phyloP scores from a whole-genome alignment of 2,329 filamentous ascomycete species.

The Ascochyta pisi region DNA sequence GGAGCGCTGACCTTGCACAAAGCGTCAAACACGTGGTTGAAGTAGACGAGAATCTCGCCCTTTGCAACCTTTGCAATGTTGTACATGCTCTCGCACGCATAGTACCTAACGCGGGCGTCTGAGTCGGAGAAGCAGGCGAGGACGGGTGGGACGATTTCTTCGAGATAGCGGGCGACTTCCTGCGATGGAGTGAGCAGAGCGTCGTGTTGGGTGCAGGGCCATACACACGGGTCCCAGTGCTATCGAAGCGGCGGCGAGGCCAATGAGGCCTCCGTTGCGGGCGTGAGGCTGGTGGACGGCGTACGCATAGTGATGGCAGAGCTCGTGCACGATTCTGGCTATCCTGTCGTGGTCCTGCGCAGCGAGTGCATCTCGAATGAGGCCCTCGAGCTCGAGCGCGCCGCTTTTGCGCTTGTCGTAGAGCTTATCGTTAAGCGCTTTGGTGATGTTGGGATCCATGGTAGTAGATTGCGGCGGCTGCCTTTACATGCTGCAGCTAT shows the following conservation, averaged over 20 bases:
- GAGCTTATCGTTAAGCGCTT: constrained; percentile 94
- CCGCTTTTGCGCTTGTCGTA: constrained; percentile 98
- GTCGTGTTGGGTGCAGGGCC: neutral
- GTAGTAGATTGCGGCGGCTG: constrained; percentile 24
- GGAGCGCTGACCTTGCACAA: constrained; percentile 80
- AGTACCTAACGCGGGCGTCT: constrained; percentile 95
- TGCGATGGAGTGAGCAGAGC: constrained; percentile 51
- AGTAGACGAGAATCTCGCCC: constrained; percentile 94
- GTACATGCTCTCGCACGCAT: constrained; percentile 99
- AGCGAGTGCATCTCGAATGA: constrained; percentile 83
- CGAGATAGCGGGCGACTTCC: constrained; percentile 90
- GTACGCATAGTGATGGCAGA: constrained; percentile 97
- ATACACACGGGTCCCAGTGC: constrained; percentile 83
- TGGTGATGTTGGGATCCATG: constrained; percentile 91
- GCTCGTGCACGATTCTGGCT: constrained; percentile 87
- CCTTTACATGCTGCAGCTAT: constrained; percentile 38
- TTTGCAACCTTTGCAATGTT: constrained; percentile 99
- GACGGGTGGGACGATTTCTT: constrained; percentile 94
- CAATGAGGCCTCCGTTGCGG: constrained; percentile 93
- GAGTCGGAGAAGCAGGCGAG: constrained; percentile 97
- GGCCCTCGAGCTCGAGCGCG: constrained; percentile 89
- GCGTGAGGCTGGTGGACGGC: constrained; percentile 96
- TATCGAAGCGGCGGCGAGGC: constrained; percentile 92
- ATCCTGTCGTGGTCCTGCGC: constrained; percentile 81
- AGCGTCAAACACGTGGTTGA: constrained; percentile 98